Conservation (phyloP, 441 rosid species). For the Erodium texanum region DNA sequence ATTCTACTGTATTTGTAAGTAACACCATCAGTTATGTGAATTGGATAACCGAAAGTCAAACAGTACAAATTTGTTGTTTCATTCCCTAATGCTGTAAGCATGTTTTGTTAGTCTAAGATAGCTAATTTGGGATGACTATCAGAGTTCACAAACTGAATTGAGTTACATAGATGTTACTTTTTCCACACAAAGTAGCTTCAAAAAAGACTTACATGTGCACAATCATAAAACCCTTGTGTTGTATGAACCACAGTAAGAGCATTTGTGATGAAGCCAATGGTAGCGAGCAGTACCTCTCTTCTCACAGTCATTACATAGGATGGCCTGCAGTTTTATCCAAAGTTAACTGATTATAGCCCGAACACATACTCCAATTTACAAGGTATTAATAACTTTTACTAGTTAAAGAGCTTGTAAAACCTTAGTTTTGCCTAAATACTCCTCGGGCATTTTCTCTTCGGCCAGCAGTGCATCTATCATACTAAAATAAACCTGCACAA, state of each 20-base stretch:
- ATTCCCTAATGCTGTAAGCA: too few species aligned
- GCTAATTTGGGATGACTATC: not conserved
- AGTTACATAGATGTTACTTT: not conserved
- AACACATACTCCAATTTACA: not conserved
- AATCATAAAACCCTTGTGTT: slow-evolving; percentile 54
- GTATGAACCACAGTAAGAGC: slow-evolving; percentile 62
- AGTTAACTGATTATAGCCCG: not conserved
- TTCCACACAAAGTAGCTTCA: not conserved
- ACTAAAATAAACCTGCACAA: slow-evolving; percentile 57
- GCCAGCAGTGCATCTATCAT: slow-evolving; percentile 77
- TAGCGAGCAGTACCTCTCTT: slow-evolving; percentile 58
- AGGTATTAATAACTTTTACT: slow-evolving; percentile 7
- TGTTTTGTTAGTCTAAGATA: not conserved
- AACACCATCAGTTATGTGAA: not conserved
- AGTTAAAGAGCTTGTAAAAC: slow-evolving; percentile 25
- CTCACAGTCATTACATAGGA: slow-evolving; percentile 80
- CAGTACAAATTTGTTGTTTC: too few species aligned
- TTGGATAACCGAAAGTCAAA: too few species aligned
- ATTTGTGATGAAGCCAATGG: slow-evolving; percentile 82
- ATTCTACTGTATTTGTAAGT: too few species aligned
- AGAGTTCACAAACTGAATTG: not conserved
- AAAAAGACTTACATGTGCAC: slow-evolving; percentile 11
- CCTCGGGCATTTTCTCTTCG: slow-evolving; percentile 69
- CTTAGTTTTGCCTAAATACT: slow-evolving; percentile 59
- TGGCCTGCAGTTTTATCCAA: slow-evolving; percentile 32